Evolutionary conservation across 129 eudicot species (phyloP), one percentile per base, ranked within the genome.

Genomic region (Arctium lappa): DNA sequence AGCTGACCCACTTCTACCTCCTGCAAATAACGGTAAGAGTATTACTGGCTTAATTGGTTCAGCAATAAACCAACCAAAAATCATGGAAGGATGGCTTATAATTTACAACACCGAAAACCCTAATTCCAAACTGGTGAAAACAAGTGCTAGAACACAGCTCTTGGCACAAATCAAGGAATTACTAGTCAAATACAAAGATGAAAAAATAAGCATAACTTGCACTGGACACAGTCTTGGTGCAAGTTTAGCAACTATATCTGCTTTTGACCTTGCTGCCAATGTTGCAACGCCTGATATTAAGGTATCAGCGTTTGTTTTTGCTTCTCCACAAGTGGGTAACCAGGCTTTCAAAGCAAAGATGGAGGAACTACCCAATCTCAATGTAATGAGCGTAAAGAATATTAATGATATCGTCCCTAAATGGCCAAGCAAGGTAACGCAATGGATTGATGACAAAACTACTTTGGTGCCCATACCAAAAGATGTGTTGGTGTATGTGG

Each of bases 211-310:
- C 74, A 70, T 70, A 22, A 70, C 39, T 2, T 4, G 15, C 74
- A 70, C 40, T 0, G 74, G 74, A 70, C 74, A 70, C 18, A 70
- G 74, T 70, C 74, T 70, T 2, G 74, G 74, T 31, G 74, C 74
- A 29, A 29, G 38, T 1, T 6, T 70, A 29, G 74, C 74, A 8
- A 34, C 39, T 32, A 3, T 70, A 31, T 70, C 74, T 3, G 74
- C 74, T 70, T 70, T 70, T 15, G 74, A 70, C 74, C 16, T 70
- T 30, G 74, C 39, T 6, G 36, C 2, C n/a, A 70, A 70, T 3
- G 37, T 11, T 34, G 39, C 39, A 3, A 34, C 39, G n/a, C 38
- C 36, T 31, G 39, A 70, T 13, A 70, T 29, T 7, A 70, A 5
- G 74, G 74, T 70, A 11, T 29, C 74, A n/a, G 36, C 15, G 15